These are phyloP conservation scores for Mortierella sp. DNA, from an alignment of 371 early-diverging fungal genomes.

Conservation along the genomic window DNA sequence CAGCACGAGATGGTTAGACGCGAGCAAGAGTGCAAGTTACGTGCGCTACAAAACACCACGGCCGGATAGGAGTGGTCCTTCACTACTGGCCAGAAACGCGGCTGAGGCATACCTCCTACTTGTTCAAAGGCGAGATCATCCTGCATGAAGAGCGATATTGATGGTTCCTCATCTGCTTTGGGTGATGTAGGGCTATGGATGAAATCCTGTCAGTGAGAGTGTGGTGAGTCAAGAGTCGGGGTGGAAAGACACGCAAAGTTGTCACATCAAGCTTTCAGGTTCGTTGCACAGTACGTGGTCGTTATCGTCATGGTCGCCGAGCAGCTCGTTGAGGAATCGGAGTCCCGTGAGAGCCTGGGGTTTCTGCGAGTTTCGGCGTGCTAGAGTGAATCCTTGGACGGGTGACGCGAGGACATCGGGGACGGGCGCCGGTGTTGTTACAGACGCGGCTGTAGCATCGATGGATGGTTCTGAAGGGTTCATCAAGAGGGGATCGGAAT, in stretches of 20 bases:
- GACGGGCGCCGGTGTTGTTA: constrained; percentile 3
- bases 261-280: too few relatives aligned
- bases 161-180: constrained; percentile 28
- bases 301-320: constrained; percentile 34
- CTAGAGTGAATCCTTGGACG: constrained; percentile 8
- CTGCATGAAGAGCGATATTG: constrained; percentile 29
- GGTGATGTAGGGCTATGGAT: constrained; percentile 10
- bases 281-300: background rate
- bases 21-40: background rate
- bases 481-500: constrained; percentile 8
- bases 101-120: constrained; percentile 34
- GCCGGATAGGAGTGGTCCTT: too few relatives aligned
- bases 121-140: constrained; percentile 51
- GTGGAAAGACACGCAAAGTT: too few relatives aligned
- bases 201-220: constrained; percentile 9
- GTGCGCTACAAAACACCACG: too few relatives aligned
- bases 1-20: background rate
- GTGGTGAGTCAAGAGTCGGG: background rate
- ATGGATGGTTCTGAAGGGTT: constrained; percentile 13
- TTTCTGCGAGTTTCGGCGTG: constrained; percentile 36
- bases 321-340: constrained; percentile 42
- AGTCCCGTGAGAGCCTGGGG: constrained; percentile 50
- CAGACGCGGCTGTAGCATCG: background rate
- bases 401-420: constrained; percentile 13
- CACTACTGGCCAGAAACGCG: too few relatives aligned